Base-by-base conservation (phyloP, 768 basidiomycete species). In the Lactifluus volemus region DNA sequence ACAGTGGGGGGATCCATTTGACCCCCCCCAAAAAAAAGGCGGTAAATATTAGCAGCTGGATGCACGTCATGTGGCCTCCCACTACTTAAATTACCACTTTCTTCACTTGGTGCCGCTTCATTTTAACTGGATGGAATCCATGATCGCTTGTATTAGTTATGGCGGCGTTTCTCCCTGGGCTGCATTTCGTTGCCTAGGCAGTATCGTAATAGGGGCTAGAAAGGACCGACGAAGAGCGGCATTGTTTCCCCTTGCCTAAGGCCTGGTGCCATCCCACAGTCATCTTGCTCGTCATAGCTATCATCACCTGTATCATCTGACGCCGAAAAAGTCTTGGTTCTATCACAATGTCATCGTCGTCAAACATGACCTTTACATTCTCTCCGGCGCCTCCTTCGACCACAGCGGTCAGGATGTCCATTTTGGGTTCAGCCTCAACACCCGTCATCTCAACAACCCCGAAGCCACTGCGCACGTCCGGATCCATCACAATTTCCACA, bases 191-290 rank as follows among this genome's bases (percentile, higher is more conserved):
- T 42, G 41, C 41, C 41, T 25, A 21, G 60, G 14, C 60, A 0
- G 25, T 9, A 51, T 21, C 32, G 19, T 14, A 45, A 56, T 56
- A n/a, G 25, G 17, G 1, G 39, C 2, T 10, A 10, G 15, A 52
- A 61, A 51, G 10, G 34, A 10, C 19, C 19, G 9, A 29, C 44
- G 1, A 1, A 3, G 15, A 25, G 15, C 15, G 11, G 8, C 11
- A 5, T 51, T 34, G 10, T n/a, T 55, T 38, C 30, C 45, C 44
- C 29, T 52, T 42, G 54, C 60, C 60, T 47, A 42, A 25, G 54
- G 60, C 60, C 60, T 47, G 49, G 54, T 12, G 60, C 60, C 55
- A 29, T 14, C n/a, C 8, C 7, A 34, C 25, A n/a, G 44, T 48
- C 59, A 60, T 36, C n/a, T 52, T 36, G 3, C 1, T 17, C 17